Conservation (phyloP, 495 filamentous ascomycete genomes). For the Jackrogersella minutella region DNA sequence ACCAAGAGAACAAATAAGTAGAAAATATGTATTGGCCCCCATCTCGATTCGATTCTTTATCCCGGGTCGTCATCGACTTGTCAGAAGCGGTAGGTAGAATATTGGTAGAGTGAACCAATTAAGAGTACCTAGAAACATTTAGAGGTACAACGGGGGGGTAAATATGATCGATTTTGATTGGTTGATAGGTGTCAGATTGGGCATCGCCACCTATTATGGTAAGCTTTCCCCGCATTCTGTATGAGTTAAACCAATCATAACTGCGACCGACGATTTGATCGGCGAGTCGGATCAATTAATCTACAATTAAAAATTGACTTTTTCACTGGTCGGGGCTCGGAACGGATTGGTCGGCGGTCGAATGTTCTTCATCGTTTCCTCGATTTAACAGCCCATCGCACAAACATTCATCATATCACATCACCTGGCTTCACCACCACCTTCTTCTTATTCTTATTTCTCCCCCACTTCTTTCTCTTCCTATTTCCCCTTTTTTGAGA, state of each 20-base stretch:
- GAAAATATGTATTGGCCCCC: background rate
- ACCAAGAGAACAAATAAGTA: constrained; percentile 12
- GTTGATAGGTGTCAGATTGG: constrained; percentile 3
- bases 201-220: constrained; percentile 21
- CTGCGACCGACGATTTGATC: background rate
- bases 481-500: constrained; percentile 9
- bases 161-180: constrained; percentile 20
- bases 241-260: constrained; percentile 18
- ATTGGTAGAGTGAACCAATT: constrained; percentile 8
- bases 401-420: constrained; percentile 13
- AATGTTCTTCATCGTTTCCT: constrained; percentile 22
- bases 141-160: background rate
- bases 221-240: constrained; percentile 37
- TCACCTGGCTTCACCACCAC: constrained; percentile 23
- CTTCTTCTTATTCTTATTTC: constrained; percentile 1
- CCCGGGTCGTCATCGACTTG: constrained; percentile 21
- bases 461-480: background rate
- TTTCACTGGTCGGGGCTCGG: constrained; percentile 14
- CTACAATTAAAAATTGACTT: constrained; percentile 24
- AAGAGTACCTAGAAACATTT: constrained; percentile 5
- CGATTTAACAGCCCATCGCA: constrained; percentile 1
- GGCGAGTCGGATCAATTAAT: constrained; percentile 36
- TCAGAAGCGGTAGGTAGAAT: constrained; percentile 4
- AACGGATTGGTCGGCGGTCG: constrained; percentile 32
- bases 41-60: constrained; percentile 19